Base-by-base conservation (phyloP, 352 stramenopile genomes). In the Globisporangium rhizosaccharum region DNA sequence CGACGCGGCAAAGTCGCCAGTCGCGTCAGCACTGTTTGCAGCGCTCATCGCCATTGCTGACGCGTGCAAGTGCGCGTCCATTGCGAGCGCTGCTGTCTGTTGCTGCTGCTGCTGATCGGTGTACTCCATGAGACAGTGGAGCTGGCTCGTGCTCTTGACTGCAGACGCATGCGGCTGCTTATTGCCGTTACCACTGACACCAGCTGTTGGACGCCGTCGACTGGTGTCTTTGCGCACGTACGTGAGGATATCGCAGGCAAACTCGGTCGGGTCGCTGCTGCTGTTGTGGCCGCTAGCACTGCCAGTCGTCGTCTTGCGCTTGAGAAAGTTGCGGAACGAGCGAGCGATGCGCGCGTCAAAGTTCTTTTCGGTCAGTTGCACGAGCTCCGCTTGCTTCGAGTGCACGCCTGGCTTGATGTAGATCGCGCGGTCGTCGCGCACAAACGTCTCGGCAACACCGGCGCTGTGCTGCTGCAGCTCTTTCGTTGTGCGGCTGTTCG, bases 361-460 rank as follows among this genome's bases (percentile, higher is more conserved):
- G 63, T 90, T 92, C 33, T 51, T 61, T 26, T 74, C 59, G 11
- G 67, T 76, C 59, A 92, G 72, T 54, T 85, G 65, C 54, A 92
- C 81, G 51, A 90, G 73, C 58, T 90, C 83, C n/a, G 79, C 72
- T 63, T 92, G 83, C 60, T 90, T 92, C 30, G 83, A 90, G 66
- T 90, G 81, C 47, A 81, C 75, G 3, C 77, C 77, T 8, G 83
- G 83, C 3, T 73, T 73, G 63, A 92, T 90, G 72, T 92, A 92
- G n/a, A 92, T 71, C 17, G 79, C 77, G 23, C 42, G 37, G 56
- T 92, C 81, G 41, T 84, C 76, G 33, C 79, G 75, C 53, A 90
- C 68, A 49, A 48, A 56, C 36, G 36, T 9, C 11, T 86, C 71
- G n/a, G 52, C 57, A 33, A 87, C 75, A 20, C 66, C 65, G 4